These are phyloP conservation scores for Globisporangium canariense DNA, from an alignment of 352 stramenopile genomes.

Conservation along the genomic window DNA sequence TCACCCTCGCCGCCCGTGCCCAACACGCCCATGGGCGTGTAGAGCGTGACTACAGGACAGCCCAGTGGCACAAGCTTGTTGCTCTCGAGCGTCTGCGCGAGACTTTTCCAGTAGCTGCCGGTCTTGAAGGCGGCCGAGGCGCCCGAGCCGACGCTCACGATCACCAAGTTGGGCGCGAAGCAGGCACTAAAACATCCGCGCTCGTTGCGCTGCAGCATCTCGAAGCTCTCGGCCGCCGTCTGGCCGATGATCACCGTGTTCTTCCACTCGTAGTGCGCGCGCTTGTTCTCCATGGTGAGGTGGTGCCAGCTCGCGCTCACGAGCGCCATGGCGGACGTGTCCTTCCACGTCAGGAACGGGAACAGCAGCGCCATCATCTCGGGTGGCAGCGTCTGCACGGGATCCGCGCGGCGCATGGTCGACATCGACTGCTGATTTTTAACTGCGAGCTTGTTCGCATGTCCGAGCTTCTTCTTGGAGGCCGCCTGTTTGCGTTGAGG, in stretches of 20 bases:
- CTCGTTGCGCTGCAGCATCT: slow-evolving; percentile 33
- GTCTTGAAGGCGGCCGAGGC: slow-evolving; percentile 26
- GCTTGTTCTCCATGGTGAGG: slow-evolving; percentile 21
- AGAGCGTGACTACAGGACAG: slow-evolving; percentile 38
- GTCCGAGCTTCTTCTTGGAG: neutral
- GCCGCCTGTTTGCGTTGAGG: neutral
- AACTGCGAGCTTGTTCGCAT: neutral
- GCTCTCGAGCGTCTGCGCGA: slow-evolving; percentile 29
- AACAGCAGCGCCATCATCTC: slow-evolving; percentile 45
- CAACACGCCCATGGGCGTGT: slow-evolving; percentile 34
- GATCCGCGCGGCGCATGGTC: slow-evolving; percentile 1
- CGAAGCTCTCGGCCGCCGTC: slow-evolving; percentile 23
- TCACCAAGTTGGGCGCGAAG: slow-evolving; percentile 42
- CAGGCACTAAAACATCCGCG: slow-evolving; percentile 25
- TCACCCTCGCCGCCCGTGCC: slow-evolving; percentile 3
- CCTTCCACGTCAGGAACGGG: slow-evolving; percentile 44
- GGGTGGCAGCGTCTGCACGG: slow-evolving; percentile 25
- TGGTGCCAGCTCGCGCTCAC: slow-evolving; percentile 28
- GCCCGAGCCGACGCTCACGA: slow-evolving; percentile 31
- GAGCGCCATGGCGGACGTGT: slow-evolving; percentile 32
- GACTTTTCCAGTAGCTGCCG: slow-evolving; percentile 36
- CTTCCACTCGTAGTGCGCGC: slow-evolving; percentile 33
- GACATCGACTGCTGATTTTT: neutral
- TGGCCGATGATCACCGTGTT: slow-evolving; percentile 26
- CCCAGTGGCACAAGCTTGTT: slow-evolving; percentile 33